Base-by-base conservation (phyloP, 106 monocot species). In the Acorus calamus region DNA sequence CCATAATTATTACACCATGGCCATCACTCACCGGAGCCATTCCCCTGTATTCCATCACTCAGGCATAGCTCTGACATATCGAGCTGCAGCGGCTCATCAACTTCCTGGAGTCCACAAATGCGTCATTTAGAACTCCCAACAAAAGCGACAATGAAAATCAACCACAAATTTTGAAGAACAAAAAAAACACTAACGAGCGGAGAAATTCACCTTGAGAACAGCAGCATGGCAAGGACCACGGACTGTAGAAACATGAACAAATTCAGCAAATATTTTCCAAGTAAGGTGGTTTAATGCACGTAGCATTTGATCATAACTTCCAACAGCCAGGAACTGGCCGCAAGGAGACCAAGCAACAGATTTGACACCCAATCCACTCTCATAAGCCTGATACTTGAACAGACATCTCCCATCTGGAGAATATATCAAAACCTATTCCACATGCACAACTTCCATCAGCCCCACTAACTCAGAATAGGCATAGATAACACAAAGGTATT, bases 371-470 rank as follows among this genome's bases (percentile, higher is more conserved):
- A 98, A 78, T 8, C 91, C 96, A 70, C 91, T 84, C 73, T 91
- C 96, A 75, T 98, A 98, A 42, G 96, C 84, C 75, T 85, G 85
- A 64, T 98, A 98, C 76, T 98, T 98, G 52, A 82, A 85, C 52
- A 98, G 66, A 76, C 96, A 98, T 76, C 96, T 87, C 45, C 96
- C 96, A 77, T 98, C 91, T 50, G 91, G 96, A 61, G 96, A 98
- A 98, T 98, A 98, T 65, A 98, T 81, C 59, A 98, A 60, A 66
- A 98, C 85, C 96, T 96, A 78, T 14, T 72, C 67, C 62, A 79
- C 44, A 46, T 57, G 57, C 65, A 74, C 28, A 44, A 74, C 56
- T 72, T 49, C 46, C 47, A 66, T 46, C 13, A 72, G 11, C 70
- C 44, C 0, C 48, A 28, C 28, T 28, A 28, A 28, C 28, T 28